phyloP scores from a whole-genome alignment of 768 basidiomycete genomes.

The Kwoniella shandongensis region DNA sequence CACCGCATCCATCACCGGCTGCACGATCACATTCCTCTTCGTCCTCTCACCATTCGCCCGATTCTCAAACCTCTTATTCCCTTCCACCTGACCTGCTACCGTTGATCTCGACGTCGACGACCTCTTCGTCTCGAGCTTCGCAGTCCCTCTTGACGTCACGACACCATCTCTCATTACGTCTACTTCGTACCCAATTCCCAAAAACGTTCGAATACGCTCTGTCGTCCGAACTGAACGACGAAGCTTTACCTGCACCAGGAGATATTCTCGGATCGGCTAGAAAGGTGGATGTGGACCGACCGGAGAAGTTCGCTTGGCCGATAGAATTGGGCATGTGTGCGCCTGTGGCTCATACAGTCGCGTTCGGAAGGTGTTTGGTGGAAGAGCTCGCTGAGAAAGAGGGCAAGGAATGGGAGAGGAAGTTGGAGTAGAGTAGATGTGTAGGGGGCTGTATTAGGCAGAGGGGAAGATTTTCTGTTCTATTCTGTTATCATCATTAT shows the following conservation, averaged over 20 bases:
- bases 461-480: too few relatives aligned
- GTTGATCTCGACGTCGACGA: slow-evolving; percentile 22
- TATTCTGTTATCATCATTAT: too few relatives aligned
- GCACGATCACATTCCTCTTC: slow-evolving; percentile 8
- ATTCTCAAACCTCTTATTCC: slow-evolving; percentile 7
- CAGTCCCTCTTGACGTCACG: slow-evolving; percentile 30
- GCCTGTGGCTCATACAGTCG: slow-evolving; percentile 35
- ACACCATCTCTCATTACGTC: slow-evolving; percentile 30
- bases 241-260: slow-evolving; percentile 33
- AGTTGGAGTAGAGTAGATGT: slow-evolving; percentile 14
- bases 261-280: slow-evolving; percentile 37
- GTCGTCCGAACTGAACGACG: slow-evolving; percentile 34
- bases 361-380: slow-evolving; percentile 41
- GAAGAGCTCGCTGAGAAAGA: slow-evolving; percentile 30
- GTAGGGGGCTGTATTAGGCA: too few relatives aligned
- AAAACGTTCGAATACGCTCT: slow-evolving; percentile 34
- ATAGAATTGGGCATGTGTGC: slow-evolving; percentile 45
- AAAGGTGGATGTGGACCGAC: slow-evolving; percentile 33
- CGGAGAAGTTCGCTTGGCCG: slow-evolving; percentile 42
- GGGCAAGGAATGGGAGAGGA: slow-evolving; percentile 32
- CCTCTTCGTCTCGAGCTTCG: slow-evolving; percentile 22
- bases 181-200: slow-evolving; percentile 32
- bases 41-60: slow-evolving; percentile 14
- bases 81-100: slow-evolving; percentile 33
- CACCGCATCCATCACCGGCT: slow-evolving; percentile 22